These are phyloP conservation scores for Dentipellis fragilis DNA, from an alignment of 768 basidiomycete species.

Conservation along the genomic window DNA sequence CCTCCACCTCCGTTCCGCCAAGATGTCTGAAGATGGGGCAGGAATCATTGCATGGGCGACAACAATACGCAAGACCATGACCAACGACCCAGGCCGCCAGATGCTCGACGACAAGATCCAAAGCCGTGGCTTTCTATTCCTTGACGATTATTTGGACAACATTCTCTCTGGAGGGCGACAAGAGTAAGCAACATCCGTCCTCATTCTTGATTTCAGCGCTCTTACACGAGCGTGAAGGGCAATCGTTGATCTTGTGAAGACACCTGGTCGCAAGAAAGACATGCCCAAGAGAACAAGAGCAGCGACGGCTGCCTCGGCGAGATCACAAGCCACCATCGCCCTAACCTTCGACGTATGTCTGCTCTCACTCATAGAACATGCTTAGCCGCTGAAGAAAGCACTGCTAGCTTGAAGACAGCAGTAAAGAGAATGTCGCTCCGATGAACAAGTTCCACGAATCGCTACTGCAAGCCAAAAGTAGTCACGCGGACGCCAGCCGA, in stretches of 20 bases:
- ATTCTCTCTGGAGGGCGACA: conserved; percentile 58
- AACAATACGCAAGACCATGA: conserved; percentile 57
- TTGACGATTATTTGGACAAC: conserved; percentile 67
- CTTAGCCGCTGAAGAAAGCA: conserved; percentile 12
- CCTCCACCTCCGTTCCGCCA: not conserved
- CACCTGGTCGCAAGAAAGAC: conserved; percentile 65
- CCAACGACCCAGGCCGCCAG: conserved; percentile 60
- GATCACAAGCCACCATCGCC: conserved; percentile 30
- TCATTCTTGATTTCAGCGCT: not conserved
- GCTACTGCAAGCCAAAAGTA: conserved; percentile 19
- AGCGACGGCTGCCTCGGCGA: conserved; percentile 29
- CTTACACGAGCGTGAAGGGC: conserved; percentile 30
- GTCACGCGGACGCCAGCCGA: not conserved
- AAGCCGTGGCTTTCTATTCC: conserved; percentile 66
- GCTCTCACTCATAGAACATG: not conserved
- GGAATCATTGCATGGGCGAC: conserved; percentile 67
- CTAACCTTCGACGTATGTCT: conserved; percentile 37
- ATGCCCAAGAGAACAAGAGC: conserved; percentile 40
- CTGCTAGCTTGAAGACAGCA: conserved; percentile 12
- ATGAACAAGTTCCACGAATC: conserved; percentile 39
- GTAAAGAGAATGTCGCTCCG: conserved; percentile 31
- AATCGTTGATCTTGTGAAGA: conserved; percentile 75
- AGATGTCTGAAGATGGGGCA: conserved; percentile 10
- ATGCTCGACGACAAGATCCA: conserved; percentile 67
- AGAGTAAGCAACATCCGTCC: conserved; percentile 36